Percentiles rank a stretch among this genome's conserved stretches.
These are phyloP conservation scores for Platanus orientalis DNA, from an alignment of 164 flowering plant species.

Conservation along the genomic window DNA sequence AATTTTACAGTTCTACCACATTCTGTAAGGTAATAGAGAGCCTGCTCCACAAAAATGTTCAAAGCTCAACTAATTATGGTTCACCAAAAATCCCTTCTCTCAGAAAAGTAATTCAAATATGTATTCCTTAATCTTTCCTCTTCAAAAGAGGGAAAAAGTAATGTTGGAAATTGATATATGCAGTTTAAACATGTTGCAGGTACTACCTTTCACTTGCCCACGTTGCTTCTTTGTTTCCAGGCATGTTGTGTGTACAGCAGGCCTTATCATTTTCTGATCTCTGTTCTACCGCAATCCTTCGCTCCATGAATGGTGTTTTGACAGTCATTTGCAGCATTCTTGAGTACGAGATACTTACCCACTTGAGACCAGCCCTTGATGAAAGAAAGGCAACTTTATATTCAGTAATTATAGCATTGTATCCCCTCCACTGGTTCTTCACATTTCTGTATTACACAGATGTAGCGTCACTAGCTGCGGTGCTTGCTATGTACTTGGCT, in stretches of 20 bases:
- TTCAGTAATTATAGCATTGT: slow-evolving; percentile 59
- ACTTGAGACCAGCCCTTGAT: slow-evolving; percentile 52
- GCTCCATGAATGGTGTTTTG: slow-evolving; percentile 65
- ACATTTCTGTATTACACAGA: slow-evolving; percentile 89
- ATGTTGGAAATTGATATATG: slow-evolving; percentile 16
- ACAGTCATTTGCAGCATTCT: slow-evolving; percentile 69
- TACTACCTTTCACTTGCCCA: slow-evolving; percentile 87
- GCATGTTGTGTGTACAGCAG: slow-evolving; percentile 29
- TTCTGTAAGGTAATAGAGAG: neutral
- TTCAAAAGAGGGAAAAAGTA: neutral
- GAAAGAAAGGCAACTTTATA: slow-evolving; percentile 55
- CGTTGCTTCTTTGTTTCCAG: slow-evolving; percentile 84
- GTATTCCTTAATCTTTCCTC: neutral
- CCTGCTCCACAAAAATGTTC: neutral
- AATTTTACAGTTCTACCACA: no score
- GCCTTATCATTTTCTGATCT: slow-evolving; percentile 44
- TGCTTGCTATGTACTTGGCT: slow-evolving; percentile 79
- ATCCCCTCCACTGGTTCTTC: slow-evolving; percentile 97
- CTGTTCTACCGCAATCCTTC: slow-evolving; percentile 66
- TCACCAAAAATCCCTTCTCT: neutral
- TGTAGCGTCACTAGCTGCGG: slow-evolving; percentile 76
- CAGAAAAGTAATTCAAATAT: neutral
- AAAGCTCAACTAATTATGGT: no score
- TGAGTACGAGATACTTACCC: slow-evolving; percentile 56
- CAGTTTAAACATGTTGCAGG: slow-evolving; percentile 57